Conservation (phyloP, 176 grass and related monocot genomes). For the Phoenix roebelenii region DNA sequence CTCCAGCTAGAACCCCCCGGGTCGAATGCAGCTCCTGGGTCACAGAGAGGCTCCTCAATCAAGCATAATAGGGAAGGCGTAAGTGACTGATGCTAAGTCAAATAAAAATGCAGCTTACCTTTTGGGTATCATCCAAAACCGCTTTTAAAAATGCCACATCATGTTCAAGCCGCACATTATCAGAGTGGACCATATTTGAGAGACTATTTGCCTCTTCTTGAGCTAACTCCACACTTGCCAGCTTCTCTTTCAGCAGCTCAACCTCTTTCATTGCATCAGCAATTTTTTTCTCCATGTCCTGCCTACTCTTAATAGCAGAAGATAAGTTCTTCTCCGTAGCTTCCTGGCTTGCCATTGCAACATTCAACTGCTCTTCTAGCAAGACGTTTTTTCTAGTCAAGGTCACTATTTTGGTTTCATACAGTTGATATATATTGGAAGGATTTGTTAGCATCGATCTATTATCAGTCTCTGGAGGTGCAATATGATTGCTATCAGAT, state of each 20-base stretch:
- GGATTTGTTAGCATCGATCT: conserved; percentile 42
- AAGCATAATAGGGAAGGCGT: not conserved
- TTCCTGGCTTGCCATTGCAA: conserved; percentile 41
- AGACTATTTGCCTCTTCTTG: conserved; percentile 84
- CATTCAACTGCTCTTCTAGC: conserved; percentile 51
- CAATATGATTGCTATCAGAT: conserved; percentile 5
- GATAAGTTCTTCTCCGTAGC: conserved; percentile 58
- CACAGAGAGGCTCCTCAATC: not conserved
- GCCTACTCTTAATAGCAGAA: conserved; percentile 50
- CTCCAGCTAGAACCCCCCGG: conserved; percentile 65
- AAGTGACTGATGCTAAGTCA: too few species aligned
- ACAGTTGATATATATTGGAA: conserved; percentile 47
- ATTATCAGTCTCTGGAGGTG: conserved; percentile 34
- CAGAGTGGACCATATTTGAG: conserved; percentile 73
- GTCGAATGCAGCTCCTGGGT: conserved; percentile 72
- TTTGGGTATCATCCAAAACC: conserved; percentile 77
- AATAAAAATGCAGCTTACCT: conserved; percentile 30
- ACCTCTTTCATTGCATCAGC: conserved; percentile 54
- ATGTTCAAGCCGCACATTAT: conserved; percentile 82
- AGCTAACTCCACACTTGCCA: conserved; percentile 51
- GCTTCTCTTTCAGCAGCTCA: conserved; percentile 62
- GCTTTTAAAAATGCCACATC: conserved; percentile 92
- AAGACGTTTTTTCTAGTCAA: conserved; percentile 43
- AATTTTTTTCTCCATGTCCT: conserved; percentile 62
- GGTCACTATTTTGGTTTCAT: conserved; percentile 52